phyloP scores from a whole-genome alignment of 2,329 filamentous ascomycete species.

The Fusarium anguioides region DNA sequence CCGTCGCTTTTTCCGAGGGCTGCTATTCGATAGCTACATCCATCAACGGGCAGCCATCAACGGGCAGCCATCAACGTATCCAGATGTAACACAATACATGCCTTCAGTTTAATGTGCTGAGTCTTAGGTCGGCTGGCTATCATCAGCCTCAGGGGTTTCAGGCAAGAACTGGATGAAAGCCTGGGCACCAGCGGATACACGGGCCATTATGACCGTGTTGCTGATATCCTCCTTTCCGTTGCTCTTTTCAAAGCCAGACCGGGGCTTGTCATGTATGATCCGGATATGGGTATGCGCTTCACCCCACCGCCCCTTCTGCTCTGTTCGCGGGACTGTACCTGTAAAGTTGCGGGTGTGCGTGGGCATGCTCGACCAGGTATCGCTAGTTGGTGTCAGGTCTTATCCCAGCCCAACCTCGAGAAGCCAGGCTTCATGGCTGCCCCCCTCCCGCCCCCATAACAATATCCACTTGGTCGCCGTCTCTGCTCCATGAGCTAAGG shows the following conservation, averaged over 20 bases:
- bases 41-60: slow-evolving; percentile 24
- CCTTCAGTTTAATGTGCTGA: neutral
- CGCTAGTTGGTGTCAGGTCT: slow-evolving; percentile 23
- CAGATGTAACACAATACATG: slow-evolving; percentile 4
- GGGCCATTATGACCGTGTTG: slow-evolving; percentile 17
- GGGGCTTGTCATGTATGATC: slow-evolving; percentile 11
- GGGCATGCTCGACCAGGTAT: slow-evolving; percentile 11
- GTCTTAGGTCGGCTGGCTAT: slow-evolving; percentile 2
- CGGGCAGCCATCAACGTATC: slow-evolving; percentile 14
- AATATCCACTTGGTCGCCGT: slow-evolving; percentile 30
- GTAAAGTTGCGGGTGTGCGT: slow-evolving; percentile 23
- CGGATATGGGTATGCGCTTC: slow-evolving; percentile 19
- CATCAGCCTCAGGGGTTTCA: slow-evolving; percentile 38
- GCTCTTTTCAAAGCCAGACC: slow-evolving; percentile 1
- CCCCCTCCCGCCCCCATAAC: slow-evolving; percentile 31
- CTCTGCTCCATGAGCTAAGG: slow-evolving; percentile 32
- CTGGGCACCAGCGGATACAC: slow-evolving; percentile 30
- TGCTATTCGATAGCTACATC: slow-evolving; percentile 30
- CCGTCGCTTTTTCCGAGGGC: slow-evolving; percentile 22
- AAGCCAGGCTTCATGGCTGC: slow-evolving; percentile 20
- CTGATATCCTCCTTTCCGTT: slow-evolving; percentile 2
- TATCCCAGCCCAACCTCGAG: slow-evolving; percentile 17
- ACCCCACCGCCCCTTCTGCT: slow-evolving; percentile 26
- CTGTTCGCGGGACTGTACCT: slow-evolving; percentile 11
- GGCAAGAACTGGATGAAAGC: slow-evolving; percentile 14